Evolutionary conservation across 1,284 basidiomycete genomes (phyloP).

Genomic region (Cryptococcus hybrid): DNA sequence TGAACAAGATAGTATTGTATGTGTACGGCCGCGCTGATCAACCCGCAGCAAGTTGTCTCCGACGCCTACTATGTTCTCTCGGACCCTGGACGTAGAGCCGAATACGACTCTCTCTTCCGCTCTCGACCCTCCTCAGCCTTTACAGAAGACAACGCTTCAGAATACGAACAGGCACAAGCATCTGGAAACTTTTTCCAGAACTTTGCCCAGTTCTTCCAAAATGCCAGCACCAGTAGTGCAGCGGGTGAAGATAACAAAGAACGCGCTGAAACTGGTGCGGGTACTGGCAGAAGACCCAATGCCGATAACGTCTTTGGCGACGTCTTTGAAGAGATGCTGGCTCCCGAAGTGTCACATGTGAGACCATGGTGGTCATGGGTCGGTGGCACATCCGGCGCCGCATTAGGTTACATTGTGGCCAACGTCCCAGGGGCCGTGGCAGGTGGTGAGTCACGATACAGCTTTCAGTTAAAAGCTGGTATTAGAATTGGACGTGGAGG

Average conservation of each 20-base stretch:
- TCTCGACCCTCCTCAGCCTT: slow-evolving; percentile 49
- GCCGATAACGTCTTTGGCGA: slow-evolving; percentile 79
- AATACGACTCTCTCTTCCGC: slow-evolving; percentile 71
- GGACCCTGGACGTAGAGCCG: slow-evolving; percentile 67
- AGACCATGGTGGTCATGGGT: slow-evolving; percentile 51
- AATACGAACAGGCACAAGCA: slow-evolving; percentile 58
- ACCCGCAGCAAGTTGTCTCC: slow-evolving; percentile 66
- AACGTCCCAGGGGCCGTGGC: slow-evolving; percentile 71
- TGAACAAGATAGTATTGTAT: slow-evolving; percentile 9
- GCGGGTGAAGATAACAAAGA: slow-evolving; percentile 11
- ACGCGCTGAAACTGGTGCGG: slow-evolving; percentile 6
- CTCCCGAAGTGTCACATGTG: slow-evolving; percentile 48
- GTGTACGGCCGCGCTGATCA: background rate
- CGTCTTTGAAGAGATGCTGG: slow-evolving; percentile 80
- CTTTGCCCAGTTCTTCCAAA: slow-evolving; percentile 67
- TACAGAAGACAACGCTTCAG: slow-evolving; percentile 38
- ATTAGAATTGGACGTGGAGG: background rate
- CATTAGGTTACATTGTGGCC: slow-evolving; percentile 80
- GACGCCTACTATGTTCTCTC: slow-evolving; percentile 97
- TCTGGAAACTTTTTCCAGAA: slow-evolving; percentile 73
- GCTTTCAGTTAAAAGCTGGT: background rate
- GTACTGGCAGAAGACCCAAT: slow-evolving; percentile 57
- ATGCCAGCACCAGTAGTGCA: slow-evolving; percentile 29
- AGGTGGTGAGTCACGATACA: slow-evolving; percentile 37
- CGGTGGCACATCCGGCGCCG: slow-evolving; percentile 62